Evolutionary conservation across 768 basidiomycete species (phyloP).

Genomic region (Agaricus bisporus): DNA sequence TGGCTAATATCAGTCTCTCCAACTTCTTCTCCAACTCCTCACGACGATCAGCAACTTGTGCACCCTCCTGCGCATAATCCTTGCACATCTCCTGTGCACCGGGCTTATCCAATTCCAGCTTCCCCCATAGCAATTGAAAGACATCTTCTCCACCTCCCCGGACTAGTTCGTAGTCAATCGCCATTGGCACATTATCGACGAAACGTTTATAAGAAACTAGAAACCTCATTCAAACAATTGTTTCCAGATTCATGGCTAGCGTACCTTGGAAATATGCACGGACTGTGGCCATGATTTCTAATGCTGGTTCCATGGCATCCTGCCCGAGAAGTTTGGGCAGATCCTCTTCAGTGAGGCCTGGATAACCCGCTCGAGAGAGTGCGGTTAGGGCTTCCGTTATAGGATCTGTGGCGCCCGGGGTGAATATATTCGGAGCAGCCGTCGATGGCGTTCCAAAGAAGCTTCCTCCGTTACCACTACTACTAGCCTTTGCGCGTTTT

Average conservation of each 20-base stretch:
- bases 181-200: slow-evolving; percentile 48
- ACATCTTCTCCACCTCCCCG: slow-evolving; percentile 43
- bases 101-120: slow-evolving; percentile 45
- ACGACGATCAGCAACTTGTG: slow-evolving; percentile 35
- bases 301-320: slow-evolving; percentile 48
- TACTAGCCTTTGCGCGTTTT: too few relatives aligned
- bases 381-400: slow-evolving; percentile 29
- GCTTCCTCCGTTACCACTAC: too few relatives aligned
- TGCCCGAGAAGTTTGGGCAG: slow-evolving; percentile 43
- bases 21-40: slow-evolving; percentile 45
- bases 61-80: slow-evolving; percentile 47
- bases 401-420: background rate
- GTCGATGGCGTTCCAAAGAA: background rate
- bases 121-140: slow-evolving; percentile 36
- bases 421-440: too few relatives aligned
- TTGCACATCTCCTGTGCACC: slow-evolving; percentile 42
- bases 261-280: slow-evolving; percentile 72
- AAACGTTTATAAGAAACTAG: slow-evolving; percentile 58
- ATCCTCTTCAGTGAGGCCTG: slow-evolving; percentile 31
- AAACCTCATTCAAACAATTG: background rate
- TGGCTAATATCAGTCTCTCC: slow-evolving; percentile 30
- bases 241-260: background rate
- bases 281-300: slow-evolving; percentile 66
- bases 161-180: slow-evolving; percentile 51
- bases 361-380: slow-evolving; percentile 33